Conservation (phyloP, 73 alveolate genomes). For the Tetrahymena elliotti region DNA sequence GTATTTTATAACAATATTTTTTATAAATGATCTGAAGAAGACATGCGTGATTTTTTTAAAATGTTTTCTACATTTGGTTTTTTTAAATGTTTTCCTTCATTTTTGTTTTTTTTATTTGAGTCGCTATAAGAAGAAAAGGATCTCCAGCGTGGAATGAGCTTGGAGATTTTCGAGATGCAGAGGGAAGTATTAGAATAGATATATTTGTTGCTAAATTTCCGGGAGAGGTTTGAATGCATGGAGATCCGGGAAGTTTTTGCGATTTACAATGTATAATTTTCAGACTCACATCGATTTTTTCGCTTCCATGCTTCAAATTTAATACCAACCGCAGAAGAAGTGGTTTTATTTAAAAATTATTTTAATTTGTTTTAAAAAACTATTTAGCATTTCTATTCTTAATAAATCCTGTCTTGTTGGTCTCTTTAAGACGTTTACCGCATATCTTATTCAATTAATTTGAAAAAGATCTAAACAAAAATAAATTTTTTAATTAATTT, state of each 20-base stretch:
- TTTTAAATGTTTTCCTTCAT: background rate
- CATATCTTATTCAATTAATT: background rate
- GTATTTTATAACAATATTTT: background rate
- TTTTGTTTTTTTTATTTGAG: background rate
- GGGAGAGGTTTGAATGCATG: background rate
- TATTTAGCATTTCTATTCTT: background rate
- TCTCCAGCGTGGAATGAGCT: constrained; percentile 3
- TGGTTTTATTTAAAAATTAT: background rate
- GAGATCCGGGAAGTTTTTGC: background rate
- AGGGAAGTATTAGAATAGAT: background rate
- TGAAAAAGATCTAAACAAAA: background rate
- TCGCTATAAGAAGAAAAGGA: background rate
- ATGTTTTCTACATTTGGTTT: background rate
- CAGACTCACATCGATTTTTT: background rate
- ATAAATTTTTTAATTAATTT: background rate
- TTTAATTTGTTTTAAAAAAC: background rate
- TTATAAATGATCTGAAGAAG: background rate
- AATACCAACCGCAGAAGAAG: background rate
- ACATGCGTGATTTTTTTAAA: background rate
- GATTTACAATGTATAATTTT: background rate
- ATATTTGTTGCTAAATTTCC: background rate
- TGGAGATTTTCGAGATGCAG: constrained; percentile 1
- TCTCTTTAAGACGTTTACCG: background rate
- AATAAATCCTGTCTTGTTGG: background rate
- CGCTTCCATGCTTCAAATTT: background rate